These are phyloP conservation scores for Spathaspora sp. DNA, from an alignment of 1,139 yeast genomes.

Conservation along the genomic window DNA sequence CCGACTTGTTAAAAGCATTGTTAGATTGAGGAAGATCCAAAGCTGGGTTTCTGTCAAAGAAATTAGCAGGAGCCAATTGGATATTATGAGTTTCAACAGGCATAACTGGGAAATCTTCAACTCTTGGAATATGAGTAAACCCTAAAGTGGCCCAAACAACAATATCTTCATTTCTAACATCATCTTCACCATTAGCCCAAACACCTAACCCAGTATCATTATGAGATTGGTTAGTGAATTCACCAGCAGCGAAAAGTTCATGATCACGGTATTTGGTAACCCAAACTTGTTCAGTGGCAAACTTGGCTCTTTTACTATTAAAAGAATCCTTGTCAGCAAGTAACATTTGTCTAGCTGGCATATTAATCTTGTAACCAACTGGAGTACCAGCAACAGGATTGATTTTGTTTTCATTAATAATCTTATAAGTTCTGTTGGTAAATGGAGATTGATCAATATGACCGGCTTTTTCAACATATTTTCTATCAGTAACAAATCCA, in stretches of 20 bases:
- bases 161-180: conserved; percentile 75
- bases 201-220: conserved; percentile 60
- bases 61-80: conserved; percentile 69
- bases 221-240: conserved; percentile 74
- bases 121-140: conserved; percentile 83
- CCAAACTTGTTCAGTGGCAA: conserved; percentile 76
- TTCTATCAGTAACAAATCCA: conserved; percentile 70
- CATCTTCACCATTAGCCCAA: conserved; percentile 69
- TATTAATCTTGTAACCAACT: conserved; percentile 76
- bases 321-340: conserved; percentile 64
- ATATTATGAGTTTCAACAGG: conserved; percentile 77
- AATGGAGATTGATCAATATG: conserved; percentile 73
- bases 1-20: conserved; percentile 74
- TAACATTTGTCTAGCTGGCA: conserved; percentile 77
- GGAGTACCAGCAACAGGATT: conserved; percentile 77
- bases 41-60: conserved; percentile 82
- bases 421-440: conserved; percentile 75
- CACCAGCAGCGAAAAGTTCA: conserved; percentile 74
- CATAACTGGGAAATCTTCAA: conserved; percentile 94
- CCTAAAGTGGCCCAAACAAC: conserved; percentile 90
- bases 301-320: conserved; percentile 66
- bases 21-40: conserved; percentile 76
- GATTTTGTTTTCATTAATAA: conserved; percentile 73
- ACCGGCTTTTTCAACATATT: conserved; percentile 69
- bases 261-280: conserved; percentile 71